Percentiles rank a stretch among this genome's conserved stretches.
Evolutionary conservation across 2,329 filamentous ascomycete species (phyloP).

Genomic region (Xylariaceae sp.): DNA sequence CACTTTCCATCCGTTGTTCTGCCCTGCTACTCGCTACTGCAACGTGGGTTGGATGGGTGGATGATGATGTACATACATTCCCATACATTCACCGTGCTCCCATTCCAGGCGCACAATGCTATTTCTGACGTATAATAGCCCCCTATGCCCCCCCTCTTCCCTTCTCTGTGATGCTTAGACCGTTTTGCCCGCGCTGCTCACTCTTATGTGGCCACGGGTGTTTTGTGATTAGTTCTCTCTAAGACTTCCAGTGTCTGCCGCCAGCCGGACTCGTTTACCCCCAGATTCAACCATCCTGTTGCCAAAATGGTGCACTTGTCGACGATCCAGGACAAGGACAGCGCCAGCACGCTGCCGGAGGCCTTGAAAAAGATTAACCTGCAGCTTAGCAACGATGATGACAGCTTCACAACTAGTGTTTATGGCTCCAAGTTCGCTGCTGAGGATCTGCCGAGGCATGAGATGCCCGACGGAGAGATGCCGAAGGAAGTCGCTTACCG

Average conservation of each 20-base stretch:
- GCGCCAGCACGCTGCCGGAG: constrained; percentile 30
- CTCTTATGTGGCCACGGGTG: background rate
- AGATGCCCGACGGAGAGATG: constrained; percentile 91
- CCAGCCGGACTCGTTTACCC: background rate
- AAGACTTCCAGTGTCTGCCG: background rate
- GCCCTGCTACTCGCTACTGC: background rate
- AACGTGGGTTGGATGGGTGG: constrained; percentile 9
- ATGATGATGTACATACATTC: constrained; percentile 5
- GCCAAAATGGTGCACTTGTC: constrained; percentile 52
- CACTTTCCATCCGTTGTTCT: background rate
- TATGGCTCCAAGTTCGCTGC: constrained; percentile 85
- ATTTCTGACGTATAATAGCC: constrained; percentile 3
- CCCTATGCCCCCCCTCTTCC: background rate
- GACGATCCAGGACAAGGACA: constrained; percentile 36
- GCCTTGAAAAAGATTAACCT: constrained; percentile 44
- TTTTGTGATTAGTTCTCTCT: background rate
- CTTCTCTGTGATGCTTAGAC: background rate
- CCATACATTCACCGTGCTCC: constrained; percentile 3
- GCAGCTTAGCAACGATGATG: constrained; percentile 49
- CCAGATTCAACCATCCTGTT: background rate
- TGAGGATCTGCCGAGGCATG: constrained; percentile 73
- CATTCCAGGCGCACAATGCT: constrained; percentile 2
- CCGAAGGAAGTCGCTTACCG: constrained; percentile 89
- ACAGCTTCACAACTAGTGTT: constrained; percentile 72
- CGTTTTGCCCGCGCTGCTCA: background rate